Evolutionary conservation across 768 basidiomycete species (phyloP), one percentile per base, ranked within the genome.

Genomic region (Pisolithus sp.): DNA sequence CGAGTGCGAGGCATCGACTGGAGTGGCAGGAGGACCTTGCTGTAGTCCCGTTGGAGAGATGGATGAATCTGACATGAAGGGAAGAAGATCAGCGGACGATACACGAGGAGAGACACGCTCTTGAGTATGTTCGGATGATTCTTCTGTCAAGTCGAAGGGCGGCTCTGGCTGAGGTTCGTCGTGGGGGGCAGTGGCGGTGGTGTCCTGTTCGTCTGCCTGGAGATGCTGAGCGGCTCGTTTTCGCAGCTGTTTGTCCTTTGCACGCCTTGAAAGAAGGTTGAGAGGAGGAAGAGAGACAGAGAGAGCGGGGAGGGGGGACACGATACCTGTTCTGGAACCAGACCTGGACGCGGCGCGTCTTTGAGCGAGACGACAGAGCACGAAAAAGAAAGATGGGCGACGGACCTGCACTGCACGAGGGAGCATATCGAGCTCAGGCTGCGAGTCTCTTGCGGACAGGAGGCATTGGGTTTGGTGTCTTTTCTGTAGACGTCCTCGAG

Each of bases 331-430:
- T 93, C 70, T 93, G 89, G 68, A 92, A 92, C 89, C 89, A 90
- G 23, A 91, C 94, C 82, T 95, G 72, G 2, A 66, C 50, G 18
- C 48, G 31, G 54, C 51, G 53, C 57, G 67, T 59, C 51, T 13
- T 34, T 34, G 34, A 31, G 6, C 5, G 24, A 41, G 20, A 53
- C 59, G 60, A 62, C 62, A 57, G 58, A 54, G 55, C 49, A 60
- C 47, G 51, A 26, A 17, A 30, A 47, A 37, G 44, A 39, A 26
- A 41, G 20, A 39, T 34, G 13, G 26, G 42, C 49, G 31, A 39
- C 80, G 76, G 52, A 95, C 94, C 79, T 98, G 94, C 2, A 98
- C 89, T n/a, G 91, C 92, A 54, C 94, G 76, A 20, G 92, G 82
- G 9, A 89, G 88, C 94, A 98, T 98, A 55, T 83, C 85, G 52